Percentiles rank a stretch among this genome's conserved stretches.
Evolutionary conservation across 2,329 filamentous ascomycete species (phyloP).

Genomic region (Fusarium devonianum): DNA sequence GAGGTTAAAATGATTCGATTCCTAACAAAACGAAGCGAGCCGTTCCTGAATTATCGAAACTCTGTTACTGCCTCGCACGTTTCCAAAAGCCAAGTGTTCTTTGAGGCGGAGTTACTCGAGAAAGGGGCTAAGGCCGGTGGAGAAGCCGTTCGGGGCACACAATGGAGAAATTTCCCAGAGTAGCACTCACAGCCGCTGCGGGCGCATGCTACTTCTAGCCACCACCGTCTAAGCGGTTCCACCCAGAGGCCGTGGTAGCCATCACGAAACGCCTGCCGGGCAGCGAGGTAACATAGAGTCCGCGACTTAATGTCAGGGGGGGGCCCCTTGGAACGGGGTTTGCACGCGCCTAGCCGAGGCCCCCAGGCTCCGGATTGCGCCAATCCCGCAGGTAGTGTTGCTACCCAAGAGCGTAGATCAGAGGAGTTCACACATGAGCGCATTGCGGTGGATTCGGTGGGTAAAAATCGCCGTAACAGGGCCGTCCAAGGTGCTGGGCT

Average conservation of each 20-base stretch:
- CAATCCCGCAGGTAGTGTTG: conserved; percentile 16
- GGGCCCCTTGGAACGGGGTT: not conserved
- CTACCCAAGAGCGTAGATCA: conserved; percentile 21
- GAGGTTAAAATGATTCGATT: not conserved
- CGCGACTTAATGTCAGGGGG: conserved; percentile 10
- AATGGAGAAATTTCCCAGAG: conserved; percentile 14
- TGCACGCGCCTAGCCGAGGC: conserved; percentile 15
- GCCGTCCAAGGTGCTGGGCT: conserved; percentile 20
- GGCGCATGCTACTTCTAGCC: not conserved
- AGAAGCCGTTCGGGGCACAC: not conserved
- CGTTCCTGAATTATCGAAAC: not conserved
- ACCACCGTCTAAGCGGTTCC: not conserved
- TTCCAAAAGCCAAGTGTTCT: not conserved
- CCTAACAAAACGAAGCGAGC: not conserved
- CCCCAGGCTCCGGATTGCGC: not conserved
- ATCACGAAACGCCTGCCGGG: not conserved
- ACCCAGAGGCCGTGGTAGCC: not conserved
- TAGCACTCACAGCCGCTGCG: conserved; percentile 1
- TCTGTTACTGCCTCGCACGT: not conserved
- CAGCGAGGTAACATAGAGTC: not conserved
- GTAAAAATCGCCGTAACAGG: conserved; percentile 10
- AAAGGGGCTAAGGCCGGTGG: conserved; percentile 6
- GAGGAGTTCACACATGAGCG: conserved; percentile 4
- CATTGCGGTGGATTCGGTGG: conserved; percentile 21
- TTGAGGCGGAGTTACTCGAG: too few species aligned